Evolutionary conservation across 345 rosid genomes (phyloP), one percentile per base, ranked within the genome.

Genomic region (Orychophragmus violaceus): DNA sequence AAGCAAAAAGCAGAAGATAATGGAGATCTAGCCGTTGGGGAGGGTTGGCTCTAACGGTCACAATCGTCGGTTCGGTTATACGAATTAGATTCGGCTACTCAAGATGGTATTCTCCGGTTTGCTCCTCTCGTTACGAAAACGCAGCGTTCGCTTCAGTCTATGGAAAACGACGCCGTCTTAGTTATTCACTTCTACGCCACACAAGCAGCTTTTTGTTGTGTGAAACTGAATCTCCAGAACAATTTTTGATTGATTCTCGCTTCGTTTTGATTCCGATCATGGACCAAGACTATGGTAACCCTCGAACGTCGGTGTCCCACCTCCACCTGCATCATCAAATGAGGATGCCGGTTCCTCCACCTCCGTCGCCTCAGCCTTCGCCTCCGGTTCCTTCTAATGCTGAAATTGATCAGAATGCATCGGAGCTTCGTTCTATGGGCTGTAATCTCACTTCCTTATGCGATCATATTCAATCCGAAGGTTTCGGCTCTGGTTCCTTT

Each of bases 371-470:
- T 59, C 87, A 78, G 30, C 78, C 85, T 78, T 30, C 82, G 55
- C 64, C 71, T 33, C 84, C 79, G 37, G 72, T 83, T 19, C 69
- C 79, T 56, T 82, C 79, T 76, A 85, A 70, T 66, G 57, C 84
- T 25, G 93, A 89, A 74, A 86, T 66, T 62, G 96, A 84, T 71
- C 81, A 83, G 75, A 85, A 78, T 78, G 80, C 77, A 66, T 67
- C 75, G 62, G 96, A 91, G 69, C 82, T 88, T 52, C 89, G 90
- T 11, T 81, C 97, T 42, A 78, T 82, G 8, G 94, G 90, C 72
- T 93, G 91, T 68, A 93, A 93, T 64, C 87, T 93, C 52, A 76
- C 85, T 62, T 87, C 96, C 16, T 96, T 93, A 55, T 90, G 98
- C 69, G 96, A 93, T 52, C 97, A 93, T 77, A 85, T 93, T 77